Evolutionary conservation across 306 rosid species (phyloP), one percentile per base, ranked within the genome.

Genomic region (Abrus pulchellus): DNA sequence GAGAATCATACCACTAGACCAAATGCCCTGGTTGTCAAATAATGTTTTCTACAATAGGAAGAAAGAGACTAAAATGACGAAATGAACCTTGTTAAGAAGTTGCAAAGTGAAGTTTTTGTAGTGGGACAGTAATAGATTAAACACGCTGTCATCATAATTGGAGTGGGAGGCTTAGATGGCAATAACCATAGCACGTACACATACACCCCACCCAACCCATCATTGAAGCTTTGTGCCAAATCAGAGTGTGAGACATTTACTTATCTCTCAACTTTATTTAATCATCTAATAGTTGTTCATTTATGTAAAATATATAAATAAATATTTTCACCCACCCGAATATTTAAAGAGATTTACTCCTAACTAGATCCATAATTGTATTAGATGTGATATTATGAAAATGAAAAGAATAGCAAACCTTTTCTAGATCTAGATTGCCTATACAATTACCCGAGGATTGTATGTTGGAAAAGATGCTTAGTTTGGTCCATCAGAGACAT

Each of bases 61-160:
- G 14, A 50, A 10, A 50, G 40, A 4, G 4, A 36, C 3, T 1
- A 0, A 2, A 36, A 36, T 36, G 20, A 20, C 4, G 40, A 36
- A 36, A 36, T 36, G 30, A 3, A 63, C 30, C 5, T 40, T 40
- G 7, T n/a, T n/a, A 43, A 14, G 2, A 43, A 9, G 28, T 40
- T 66, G 70, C 40, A 57, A 9, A 8, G 20, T 57, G 7, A 36
- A 75, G 9, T 20, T 44, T 9, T 62, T 32, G 10, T 28, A 45
- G 83, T 74, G 81, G 81, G 81, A 28, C 81, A 67, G 29, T 9
- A 47, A 13, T 64, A 10, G 75, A 54, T 78, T 48, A 68, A 74
- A 45, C 71, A 55, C 75, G 84, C 79, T 84, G 79, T 84, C 87
- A 53, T 75, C 82, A 84, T 84, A 75, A 84, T 75, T 65, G 82